A percentile compares a stretch with the other conserved stretches of the same genome.
Evolutionary conservation across 73 alveolate genomes (phyloP).

Genomic region (Urostyla sp.): DNA sequence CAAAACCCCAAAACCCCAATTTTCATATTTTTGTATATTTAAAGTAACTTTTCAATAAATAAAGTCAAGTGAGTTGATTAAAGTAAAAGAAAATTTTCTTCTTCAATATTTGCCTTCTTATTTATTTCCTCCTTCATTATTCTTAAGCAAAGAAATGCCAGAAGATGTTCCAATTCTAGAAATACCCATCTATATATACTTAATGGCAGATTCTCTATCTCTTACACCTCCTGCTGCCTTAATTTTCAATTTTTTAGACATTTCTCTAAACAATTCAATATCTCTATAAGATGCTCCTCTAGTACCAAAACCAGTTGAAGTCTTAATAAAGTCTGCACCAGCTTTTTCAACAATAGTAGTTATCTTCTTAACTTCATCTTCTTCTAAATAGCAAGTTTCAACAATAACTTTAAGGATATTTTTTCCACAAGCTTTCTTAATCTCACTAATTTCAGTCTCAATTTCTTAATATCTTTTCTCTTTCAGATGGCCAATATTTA

Average conservation of each 20-base stretch:
- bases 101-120: constrained; percentile 16
- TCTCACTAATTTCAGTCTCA: constrained; percentile 61
- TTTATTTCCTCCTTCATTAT: neutral
- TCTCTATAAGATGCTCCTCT: constrained; percentile 76
- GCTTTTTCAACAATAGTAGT: constrained; percentile 65
- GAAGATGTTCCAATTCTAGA: constrained; percentile 76
- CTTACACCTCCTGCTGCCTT: constrained; percentile 79
- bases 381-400: constrained; percentile 69
- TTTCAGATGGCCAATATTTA: constrained; percentile 69
- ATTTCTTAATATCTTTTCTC: constrained; percentile 59
- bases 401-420: constrained; percentile 69
- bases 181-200: constrained; percentile 61
- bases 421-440: constrained; percentile 71
- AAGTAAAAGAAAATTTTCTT: neutral
- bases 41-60: neutral
- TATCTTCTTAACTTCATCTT: constrained; percentile 65
- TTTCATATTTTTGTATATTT: neutral
- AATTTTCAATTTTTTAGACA: constrained; percentile 53
- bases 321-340: constrained; percentile 73
- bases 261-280: constrained; percentile 64
- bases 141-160: constrained; percentile 29
- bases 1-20: constrained; percentile 2
- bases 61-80: neutral
- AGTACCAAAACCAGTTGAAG: constrained; percentile 76
- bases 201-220: constrained; percentile 63